A percentile compares a stretch with the other conserved stretches of the same genome.
phyloP scores from a whole-genome alignment of 2,329 filamentous ascomycete genomes.

The Colletotrichum orbiculare region DNA sequence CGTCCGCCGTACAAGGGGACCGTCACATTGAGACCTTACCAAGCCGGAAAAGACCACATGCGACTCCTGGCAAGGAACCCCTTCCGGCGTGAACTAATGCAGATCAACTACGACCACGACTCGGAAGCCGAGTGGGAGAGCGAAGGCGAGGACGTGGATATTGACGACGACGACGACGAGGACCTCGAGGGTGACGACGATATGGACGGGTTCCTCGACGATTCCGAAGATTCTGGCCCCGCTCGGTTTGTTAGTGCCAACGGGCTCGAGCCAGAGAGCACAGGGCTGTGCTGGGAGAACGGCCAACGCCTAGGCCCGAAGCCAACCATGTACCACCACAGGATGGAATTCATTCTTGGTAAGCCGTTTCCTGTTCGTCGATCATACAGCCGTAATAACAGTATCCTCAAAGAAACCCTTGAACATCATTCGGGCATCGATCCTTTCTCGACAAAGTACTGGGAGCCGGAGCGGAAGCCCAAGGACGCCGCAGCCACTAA shows the following conservation, averaged over 20 bases:
- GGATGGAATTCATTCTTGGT: constrained; percentile 81
- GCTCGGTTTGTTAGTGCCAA: constrained; percentile 70
- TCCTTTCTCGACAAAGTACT: constrained; percentile 86
- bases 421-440: constrained; percentile 73
- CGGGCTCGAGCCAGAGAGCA: constrained; percentile 80
- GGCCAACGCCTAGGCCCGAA: constrained; percentile 56
- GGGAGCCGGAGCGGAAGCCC: constrained; percentile 63
- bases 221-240: constrained; percentile 76
- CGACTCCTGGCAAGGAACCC: constrained; percentile 65
- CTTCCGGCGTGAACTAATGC: constrained; percentile 60
- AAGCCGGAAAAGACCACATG: constrained; percentile 58
- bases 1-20: constrained; percentile 80
- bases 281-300: constrained; percentile 87
- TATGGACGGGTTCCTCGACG: constrained; percentile 90
- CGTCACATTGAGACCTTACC: constrained; percentile 68
- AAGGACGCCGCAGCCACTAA: constrained; percentile 31
- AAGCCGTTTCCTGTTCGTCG: constrained; percentile 47
- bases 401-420: constrained; percentile 53
- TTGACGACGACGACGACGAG: constrained; percentile 75
- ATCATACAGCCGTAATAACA: constrained; percentile 38
- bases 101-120: constrained; percentile 84
- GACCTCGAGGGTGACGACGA: constrained; percentile 85
- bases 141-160: constrained; percentile 75
- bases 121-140: constrained; percentile 89
- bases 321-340: constrained; percentile 68